These are phyloP conservation scores for Thielaviopsis populi DNA, from an alignment of 2,329 filamentous ascomycete genomes.

Conservation along the genomic window DNA sequence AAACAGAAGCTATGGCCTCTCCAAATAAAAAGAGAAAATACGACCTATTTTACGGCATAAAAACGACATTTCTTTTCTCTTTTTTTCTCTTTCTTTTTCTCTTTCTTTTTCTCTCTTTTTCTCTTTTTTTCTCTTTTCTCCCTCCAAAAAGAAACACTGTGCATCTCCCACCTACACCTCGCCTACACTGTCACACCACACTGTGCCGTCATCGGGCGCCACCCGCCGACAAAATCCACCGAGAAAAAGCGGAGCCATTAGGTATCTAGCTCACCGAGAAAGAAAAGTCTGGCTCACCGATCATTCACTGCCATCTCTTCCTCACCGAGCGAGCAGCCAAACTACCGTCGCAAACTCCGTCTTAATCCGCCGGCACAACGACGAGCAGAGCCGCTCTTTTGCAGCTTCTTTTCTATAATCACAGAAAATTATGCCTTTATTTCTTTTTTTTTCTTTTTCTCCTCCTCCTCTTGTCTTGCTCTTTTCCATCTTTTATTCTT, in stretches of 20 bases:
- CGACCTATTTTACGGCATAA: no score
- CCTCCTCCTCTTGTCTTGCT: not conserved
- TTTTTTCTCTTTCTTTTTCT: no score
- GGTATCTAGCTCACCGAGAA: no score
- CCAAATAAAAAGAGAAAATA: not conserved
- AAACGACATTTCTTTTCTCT: no score
- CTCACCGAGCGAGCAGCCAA: no score
- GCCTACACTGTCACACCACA: not conserved
- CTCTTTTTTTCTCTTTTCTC: no score
- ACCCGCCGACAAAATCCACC: not conserved
- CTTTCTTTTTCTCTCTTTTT: no score
- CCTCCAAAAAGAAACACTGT: not conserved
- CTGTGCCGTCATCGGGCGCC: not conserved
- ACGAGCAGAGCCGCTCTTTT: no score
- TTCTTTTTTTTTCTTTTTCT: not conserved
- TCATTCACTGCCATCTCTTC: no score
- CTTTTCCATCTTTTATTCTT: not conserved
- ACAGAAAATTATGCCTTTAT: not conserved
- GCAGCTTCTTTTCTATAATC: no score
- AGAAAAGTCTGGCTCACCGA: no score
- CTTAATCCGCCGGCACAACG: conserved; percentile 12
- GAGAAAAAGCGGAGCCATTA: not conserved
- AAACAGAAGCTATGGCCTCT: not conserved
- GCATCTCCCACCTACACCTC: not conserved
- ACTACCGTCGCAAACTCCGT: not conserved